Conservation (phyloP, 176 grass and related monocot genomes). For the Triticum dicoccoides region DNA sequence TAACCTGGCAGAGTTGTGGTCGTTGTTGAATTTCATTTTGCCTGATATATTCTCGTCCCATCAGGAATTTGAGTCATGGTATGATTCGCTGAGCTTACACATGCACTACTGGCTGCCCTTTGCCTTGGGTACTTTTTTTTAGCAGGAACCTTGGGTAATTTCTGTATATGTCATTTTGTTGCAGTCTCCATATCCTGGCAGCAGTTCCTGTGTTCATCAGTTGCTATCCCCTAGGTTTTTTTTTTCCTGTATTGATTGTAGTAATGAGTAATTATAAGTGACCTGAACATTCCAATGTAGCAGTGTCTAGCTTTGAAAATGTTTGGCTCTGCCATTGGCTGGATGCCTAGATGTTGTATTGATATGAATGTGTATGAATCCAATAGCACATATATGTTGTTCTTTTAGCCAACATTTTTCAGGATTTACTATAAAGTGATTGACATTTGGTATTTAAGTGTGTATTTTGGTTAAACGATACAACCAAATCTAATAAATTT, state of each 20-base stretch:
- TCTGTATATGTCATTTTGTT: neutral
- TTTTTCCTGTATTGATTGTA: neutral
- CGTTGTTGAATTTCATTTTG: conserved; percentile 93
- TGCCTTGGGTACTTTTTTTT: neutral
- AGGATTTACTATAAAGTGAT: neutral
- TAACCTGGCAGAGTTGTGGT: conserved; percentile 94
- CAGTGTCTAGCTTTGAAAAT: neutral
- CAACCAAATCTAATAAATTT: neutral
- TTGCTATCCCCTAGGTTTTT: neutral
- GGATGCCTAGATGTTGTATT: neutral
- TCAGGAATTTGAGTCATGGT: conserved; percentile 97
- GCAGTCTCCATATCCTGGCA: neutral
- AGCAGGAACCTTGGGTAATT: neutral
- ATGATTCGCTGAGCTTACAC: conserved; percentile 12
- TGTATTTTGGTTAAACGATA: neutral
- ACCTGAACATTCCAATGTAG: neutral
- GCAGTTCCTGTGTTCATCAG: neutral
- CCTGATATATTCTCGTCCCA: conserved; percentile 98
- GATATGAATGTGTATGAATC: neutral
- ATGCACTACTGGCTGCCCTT: neutral
- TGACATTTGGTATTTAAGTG: neutral
- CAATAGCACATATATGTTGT: neutral
- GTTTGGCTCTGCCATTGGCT: neutral
- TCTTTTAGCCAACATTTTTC: neutral
- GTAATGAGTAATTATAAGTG: neutral